phyloP scores from a whole-genome alignment of 2,329 filamentous ascomycete species.

The Fusarium agapanthi region DNA sequence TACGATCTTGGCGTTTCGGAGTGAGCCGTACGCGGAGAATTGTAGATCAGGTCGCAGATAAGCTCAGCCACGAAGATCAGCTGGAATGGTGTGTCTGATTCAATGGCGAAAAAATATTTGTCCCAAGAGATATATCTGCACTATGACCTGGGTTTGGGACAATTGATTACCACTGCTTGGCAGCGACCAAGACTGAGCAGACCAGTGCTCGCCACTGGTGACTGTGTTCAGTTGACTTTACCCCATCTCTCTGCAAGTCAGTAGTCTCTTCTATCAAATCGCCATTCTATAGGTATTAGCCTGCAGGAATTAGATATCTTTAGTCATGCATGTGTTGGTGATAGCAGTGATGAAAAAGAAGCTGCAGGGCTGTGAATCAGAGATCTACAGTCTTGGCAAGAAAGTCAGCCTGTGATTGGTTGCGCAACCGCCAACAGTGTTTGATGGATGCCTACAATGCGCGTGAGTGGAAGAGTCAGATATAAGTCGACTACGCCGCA shows the following conservation, averaged over 20 bases:
- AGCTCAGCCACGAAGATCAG: background rate
- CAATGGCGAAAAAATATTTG: background rate
- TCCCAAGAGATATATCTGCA: fast-evolving
- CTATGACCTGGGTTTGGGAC: background rate
- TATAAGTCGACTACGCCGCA: background rate
- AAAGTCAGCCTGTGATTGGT: background rate
- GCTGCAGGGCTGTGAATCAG: background rate
- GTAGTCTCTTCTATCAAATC: fast-evolving
- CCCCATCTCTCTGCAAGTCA: background rate
- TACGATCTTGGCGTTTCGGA: background rate
- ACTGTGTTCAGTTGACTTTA: too few species aligned
- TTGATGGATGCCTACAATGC: background rate
- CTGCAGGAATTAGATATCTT: too few species aligned
- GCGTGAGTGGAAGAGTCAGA: background rate
- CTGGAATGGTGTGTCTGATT: fast-evolving
- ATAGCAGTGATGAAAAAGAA: background rate
- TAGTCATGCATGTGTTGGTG: background rate
- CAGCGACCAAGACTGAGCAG: background rate
- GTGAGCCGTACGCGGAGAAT: background rate
- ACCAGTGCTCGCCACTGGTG: background rate
- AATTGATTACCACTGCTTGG: background rate
- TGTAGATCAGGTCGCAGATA: background rate
- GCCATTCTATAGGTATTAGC: fast-evolving
- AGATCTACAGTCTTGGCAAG: background rate
- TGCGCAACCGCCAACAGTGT: background rate